Evolutionary conservation across 1,139 yeast genomes (phyloP).

Genomic region (Scheffersomyces parashehatae): DNA sequence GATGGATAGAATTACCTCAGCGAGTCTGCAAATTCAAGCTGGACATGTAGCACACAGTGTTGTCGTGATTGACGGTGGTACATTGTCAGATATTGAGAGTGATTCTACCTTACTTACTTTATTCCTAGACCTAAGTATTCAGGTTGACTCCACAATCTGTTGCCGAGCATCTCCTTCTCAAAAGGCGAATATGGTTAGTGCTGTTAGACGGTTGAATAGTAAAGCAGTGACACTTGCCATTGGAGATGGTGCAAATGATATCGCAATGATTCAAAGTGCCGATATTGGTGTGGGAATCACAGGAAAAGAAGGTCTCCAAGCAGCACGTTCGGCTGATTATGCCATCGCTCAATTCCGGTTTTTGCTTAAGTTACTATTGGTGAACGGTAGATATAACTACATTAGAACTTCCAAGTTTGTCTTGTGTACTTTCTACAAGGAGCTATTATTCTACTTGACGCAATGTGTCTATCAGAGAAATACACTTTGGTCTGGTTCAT

Average conservation of each 20-base stretch:
- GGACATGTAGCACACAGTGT: conserved; percentile 91
- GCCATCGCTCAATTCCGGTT: conserved; percentile 94
- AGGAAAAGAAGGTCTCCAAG: conserved; percentile 95
- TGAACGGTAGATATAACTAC: conserved; percentile 95
- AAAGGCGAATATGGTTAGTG: conserved; percentile 84
- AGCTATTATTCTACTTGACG: conserved; percentile 81
- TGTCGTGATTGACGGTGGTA: conserved; percentile 88
- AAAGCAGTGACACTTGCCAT: conserved; percentile 85
- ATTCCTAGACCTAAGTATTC: conserved; percentile 80
- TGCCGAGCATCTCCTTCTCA: conserved; percentile 98
- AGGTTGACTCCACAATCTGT: conserved; percentile 88
- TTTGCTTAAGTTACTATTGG: conserved; percentile 76
- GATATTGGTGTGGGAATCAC: conserved; percentile 98
- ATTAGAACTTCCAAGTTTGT: conserved; percentile 90
- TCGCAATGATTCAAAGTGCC: conserved; percentile 98
- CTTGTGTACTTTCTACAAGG: conserved; percentile 92
- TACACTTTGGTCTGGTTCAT: conserved; percentile 89
- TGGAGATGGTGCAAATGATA: conserved; percentile 99
- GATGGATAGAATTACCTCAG: conserved; percentile 55
- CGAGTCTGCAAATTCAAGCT: conserved; percentile 58
- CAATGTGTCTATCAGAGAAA: conserved; percentile 87
- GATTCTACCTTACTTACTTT: conserved; percentile 71
- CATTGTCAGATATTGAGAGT: conserved; percentile 68
- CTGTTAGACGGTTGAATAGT: conserved; percentile 66
- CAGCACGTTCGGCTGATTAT: conserved; percentile 93